These are phyloP conservation scores for Triticum urartu DNA, from an alignment of 176 grass and related monocot genomes.

Conservation along the genomic window DNA sequence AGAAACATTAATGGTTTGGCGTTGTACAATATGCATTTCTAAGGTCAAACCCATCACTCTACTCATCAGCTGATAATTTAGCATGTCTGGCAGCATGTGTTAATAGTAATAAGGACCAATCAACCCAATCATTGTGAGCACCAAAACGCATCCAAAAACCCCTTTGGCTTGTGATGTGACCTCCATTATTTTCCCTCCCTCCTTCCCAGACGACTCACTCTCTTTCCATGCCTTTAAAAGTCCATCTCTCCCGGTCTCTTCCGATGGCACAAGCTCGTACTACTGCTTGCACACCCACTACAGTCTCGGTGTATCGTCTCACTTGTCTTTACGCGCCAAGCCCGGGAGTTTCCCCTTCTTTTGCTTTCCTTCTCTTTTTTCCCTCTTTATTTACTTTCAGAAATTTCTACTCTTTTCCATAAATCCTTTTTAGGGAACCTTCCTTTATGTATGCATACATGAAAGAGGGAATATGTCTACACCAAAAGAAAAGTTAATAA, in stretches of 20 bases:
- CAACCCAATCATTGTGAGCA: conserved; percentile 17
- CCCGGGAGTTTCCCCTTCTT: background rate
- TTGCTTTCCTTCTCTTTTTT: conserved; percentile 3
- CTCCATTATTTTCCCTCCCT: conserved; percentile 27
- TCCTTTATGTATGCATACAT: background rate
- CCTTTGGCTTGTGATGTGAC: background rate
- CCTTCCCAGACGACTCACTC: background rate
- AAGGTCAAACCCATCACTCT: background rate
- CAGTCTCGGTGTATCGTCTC: background rate
- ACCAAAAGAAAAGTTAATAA: background rate
- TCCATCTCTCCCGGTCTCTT: background rate
- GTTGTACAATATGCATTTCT: too few relatives aligned
- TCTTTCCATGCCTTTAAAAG: background rate
- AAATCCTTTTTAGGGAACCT: background rate
- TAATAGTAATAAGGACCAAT: background rate
- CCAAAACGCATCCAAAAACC: conserved; percentile 9
- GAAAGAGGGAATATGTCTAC: conserved; percentile 19
- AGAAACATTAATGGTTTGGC: too few relatives aligned
- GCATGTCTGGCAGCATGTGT: background rate
- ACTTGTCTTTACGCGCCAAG: conserved; percentile 18
- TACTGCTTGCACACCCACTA: background rate
- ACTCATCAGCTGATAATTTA: conserved; percentile 10
- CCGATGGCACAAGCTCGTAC: background rate
- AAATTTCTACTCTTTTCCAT: background rate
- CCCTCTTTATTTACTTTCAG: background rate